Evolutionary conservation across 768 basidiomycete genomes (phyloP).

Genomic region (Xerocomellus intermedius): DNA sequence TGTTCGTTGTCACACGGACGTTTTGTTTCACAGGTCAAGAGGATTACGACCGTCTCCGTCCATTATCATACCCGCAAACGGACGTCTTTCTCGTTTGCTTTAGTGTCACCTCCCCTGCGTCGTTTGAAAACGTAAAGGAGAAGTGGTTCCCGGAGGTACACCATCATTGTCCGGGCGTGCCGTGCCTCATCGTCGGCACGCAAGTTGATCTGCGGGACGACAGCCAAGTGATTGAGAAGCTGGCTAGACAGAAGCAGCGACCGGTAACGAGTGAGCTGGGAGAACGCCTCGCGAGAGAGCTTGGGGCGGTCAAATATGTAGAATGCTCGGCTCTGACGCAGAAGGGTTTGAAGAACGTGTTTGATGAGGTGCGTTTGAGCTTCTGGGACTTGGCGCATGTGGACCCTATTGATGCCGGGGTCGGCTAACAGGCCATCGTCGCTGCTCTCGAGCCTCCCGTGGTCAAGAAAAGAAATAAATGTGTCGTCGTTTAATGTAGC

Average conservation of each 20-base stretch:
- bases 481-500: slow-evolving; percentile 76
- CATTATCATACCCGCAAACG: slow-evolving; percentile 98
- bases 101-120: slow-evolving; percentile 96
- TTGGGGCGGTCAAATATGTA: slow-evolving; percentile 98
- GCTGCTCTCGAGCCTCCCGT: slow-evolving; percentile 98
- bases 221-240: slow-evolving; percentile 88
- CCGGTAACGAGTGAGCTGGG: slow-evolving; percentile 88
- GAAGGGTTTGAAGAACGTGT: slow-evolving; percentile 99
- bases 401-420: slow-evolving; percentile 7
- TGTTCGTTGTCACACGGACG: slow-evolving; percentile 3
- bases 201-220: slow-evolving; percentile 98
- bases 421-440: slow-evolving; percentile 73
- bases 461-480: slow-evolving; percentile 74
- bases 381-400: background rate
- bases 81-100: slow-evolving; percentile 99
- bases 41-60: slow-evolving; percentile 99
- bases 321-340: slow-evolving; percentile 99
- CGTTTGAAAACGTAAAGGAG: slow-evolving; percentile 99
- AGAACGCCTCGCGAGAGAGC: slow-evolving; percentile 92
- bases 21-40: slow-evolving; percentile 74
- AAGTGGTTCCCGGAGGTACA: slow-evolving; percentile 99
- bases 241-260: slow-evolving; percentile 93
- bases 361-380: slow-evolving; percentile 82
- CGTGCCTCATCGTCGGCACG: slow-evolving; percentile 98
- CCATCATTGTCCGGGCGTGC: slow-evolving; percentile 98